Base-by-base conservation (phyloP, 106 monocot species). In the Ottelia alismoides region DNA sequence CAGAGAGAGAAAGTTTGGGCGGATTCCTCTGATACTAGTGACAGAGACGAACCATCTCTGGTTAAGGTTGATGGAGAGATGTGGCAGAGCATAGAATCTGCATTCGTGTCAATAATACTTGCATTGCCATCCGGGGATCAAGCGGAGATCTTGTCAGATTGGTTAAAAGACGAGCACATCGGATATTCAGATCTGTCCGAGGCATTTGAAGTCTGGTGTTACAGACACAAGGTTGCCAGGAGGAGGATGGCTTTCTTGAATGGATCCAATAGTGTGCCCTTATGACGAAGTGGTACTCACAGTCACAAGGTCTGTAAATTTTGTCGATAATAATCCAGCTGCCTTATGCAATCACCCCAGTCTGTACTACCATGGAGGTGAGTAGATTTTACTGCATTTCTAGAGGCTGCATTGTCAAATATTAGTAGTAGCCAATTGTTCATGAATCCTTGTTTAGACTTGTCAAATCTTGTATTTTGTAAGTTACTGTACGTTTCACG, bases 131-230 rank as follows among this genome's bases (percentile, higher is more conserved):
- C 76, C n/a, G 62, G 30, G 9, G 65, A 65, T n/a, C 86, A 86
- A 49, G 92, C 86, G 10, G 82, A 53, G 27, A 82, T 92, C 18
- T 60, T 92, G 61, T 52, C 86, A 1, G 68, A 74, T 29, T 92
- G 92, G 92, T 64, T 92, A 28, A 71, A 53, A 48, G 59, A 70
- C 2, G 52, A 82, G 46, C 52, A 76, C 47, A 68, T 67, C 16
- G 51, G 62, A 21, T 91, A 85, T 56, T 85, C 91, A 1, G 80
- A 91, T 45, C 65, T 91, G 43, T 72, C 72, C 0, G 90, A 91
- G 57, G 90, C 75, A 24, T 91, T 91, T 62, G 90, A 91, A 32
- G 69, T 78, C 17, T 91, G 90, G 90, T 91, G 84, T 67, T 91
- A 81, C 26, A 77, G 89, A 54, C 74, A 79, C 3, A 90, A 90